Conservation (phyloP, 345 rosid species). For the Arabidopsis suecica region DNA sequence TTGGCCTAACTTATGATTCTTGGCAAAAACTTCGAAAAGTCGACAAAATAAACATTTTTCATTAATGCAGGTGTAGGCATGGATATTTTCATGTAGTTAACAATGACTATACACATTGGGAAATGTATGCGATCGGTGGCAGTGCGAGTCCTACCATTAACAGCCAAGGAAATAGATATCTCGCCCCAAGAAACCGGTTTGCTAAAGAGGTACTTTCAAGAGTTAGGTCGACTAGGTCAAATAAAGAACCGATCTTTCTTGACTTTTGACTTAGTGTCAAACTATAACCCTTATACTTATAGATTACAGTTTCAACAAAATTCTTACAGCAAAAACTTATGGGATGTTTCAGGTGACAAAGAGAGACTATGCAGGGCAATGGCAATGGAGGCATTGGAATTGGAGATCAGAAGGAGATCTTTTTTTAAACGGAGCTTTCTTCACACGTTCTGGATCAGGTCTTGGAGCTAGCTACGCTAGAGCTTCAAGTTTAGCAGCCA, state of each 20-base stretch:
- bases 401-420: conserved; percentile 75
- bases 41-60: background rate
- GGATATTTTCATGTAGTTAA: conserved; percentile 98
- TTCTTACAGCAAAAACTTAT: background rate
- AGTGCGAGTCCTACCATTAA: conserved; percentile 97
- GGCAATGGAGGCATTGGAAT: conserved; percentile 62
- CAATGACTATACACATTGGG: conserved; percentile 99
- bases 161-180: conserved; percentile 95
- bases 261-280: background rate
- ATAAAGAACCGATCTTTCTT: background rate
- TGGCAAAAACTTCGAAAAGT: background rate
- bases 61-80: conserved; percentile 76
- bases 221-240: background rate
- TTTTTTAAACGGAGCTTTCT: conserved; percentile 64
- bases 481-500: conserved; percentile 74
- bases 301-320: background rate
- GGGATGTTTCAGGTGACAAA: conserved; percentile 59
- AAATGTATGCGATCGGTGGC: conserved; percentile 99
- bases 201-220: conserved; percentile 58
- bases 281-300: background rate
- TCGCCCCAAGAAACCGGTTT: conserved; percentile 80
- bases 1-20: background rate
- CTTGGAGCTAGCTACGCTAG: conserved; percentile 61
- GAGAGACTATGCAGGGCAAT: conserved; percentile 48
- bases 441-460: conserved; percentile 60